Evolutionary conservation across 495 filamentous ascomycete species (phyloP).

Genomic region (Penicillium robsamsonii): DNA sequence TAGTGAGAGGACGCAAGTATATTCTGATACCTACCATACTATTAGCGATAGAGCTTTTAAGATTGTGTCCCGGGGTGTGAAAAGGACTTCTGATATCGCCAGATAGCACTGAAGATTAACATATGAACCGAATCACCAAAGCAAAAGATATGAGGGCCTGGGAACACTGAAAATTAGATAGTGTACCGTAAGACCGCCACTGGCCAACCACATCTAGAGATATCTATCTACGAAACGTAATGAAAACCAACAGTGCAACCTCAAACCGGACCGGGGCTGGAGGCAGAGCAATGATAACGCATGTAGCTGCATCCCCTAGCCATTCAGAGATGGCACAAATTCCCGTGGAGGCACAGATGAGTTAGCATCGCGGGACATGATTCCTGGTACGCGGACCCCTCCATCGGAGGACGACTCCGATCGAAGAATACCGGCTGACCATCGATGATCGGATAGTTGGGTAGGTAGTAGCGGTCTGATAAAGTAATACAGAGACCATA

Average conservation of each 20-base stretch:
- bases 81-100: background rate
- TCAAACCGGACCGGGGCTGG: slow-evolving; percentile 2
- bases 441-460: slow-evolving; percentile 1
- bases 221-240: background rate
- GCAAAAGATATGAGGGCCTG: background rate
- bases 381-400: slow-evolving; percentile 15
- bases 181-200: background rate
- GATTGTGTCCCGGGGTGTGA: background rate
- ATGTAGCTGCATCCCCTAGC: background rate
- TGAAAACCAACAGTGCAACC: background rate
- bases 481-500: background rate
- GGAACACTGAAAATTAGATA: background rate
- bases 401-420: slow-evolving; percentile 23
- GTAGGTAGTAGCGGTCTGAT: slow-evolving; percentile 1
- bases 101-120: background rate
- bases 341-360: background rate
- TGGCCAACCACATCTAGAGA: background rate
- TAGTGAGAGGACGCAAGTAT: too few relatives aligned
- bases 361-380: slow-evolving; percentile 6
- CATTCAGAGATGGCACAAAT: background rate
- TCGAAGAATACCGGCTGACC: slow-evolving; percentile 13
- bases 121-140: background rate
- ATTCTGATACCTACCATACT: background rate
- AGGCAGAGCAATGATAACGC: background rate
- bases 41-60: background rate